Base-by-base conservation (phyloP, 2,329 filamentous ascomycete genomes). In the Arthrobotrys pseudoclavata region DNA sequence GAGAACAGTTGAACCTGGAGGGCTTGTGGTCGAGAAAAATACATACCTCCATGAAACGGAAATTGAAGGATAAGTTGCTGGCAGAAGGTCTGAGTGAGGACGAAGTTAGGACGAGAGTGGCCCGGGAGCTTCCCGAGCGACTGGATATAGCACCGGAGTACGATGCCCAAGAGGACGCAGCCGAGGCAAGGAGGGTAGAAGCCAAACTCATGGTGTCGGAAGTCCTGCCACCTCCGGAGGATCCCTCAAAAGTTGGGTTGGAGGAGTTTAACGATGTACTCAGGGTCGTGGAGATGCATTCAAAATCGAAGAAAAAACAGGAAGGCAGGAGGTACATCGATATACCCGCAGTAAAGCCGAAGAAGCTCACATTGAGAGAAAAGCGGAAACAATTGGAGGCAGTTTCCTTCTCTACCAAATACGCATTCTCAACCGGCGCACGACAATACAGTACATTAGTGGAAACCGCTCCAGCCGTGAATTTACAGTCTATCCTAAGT, bases 1-100 rank as follows among this genome's bases (percentile, higher is more conserved):
- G 91, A 80, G 87, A 85, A 31, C 89, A 92, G 80, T 86, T 91
- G 37, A 88, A 92, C 81, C 83, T 92, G 66, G 91, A 92, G 81
- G 86, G 86, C 15, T 83, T 92, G 10, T 92, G 91, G 86, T 84
- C 50, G 83, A 85, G 13, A 62, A 88, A 77, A 84, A 84, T 79
- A 84, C 82, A 61, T 81, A 82, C 69, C 82, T 84, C 77, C 82
- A 83, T 53, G 82, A 84, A 79, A 82, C 84, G 76, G 82, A 83
- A 77, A 31, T 18, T 77, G 12, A 71, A 42, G 31, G 67, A 77
- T 2, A 52, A 31, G 45, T 26, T 77, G 22, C 18, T 48, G 6
- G 61, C 61, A 1, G 74, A 77, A 40, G 74, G 74, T 18, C 18
- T 71, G 1, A 45, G 26, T 24, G 50, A 55, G 22, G 67, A 70